phyloP scores from a whole-genome alignment of 805 yeast genomes.

The Starmerella khaoyaiensis region DNA sequence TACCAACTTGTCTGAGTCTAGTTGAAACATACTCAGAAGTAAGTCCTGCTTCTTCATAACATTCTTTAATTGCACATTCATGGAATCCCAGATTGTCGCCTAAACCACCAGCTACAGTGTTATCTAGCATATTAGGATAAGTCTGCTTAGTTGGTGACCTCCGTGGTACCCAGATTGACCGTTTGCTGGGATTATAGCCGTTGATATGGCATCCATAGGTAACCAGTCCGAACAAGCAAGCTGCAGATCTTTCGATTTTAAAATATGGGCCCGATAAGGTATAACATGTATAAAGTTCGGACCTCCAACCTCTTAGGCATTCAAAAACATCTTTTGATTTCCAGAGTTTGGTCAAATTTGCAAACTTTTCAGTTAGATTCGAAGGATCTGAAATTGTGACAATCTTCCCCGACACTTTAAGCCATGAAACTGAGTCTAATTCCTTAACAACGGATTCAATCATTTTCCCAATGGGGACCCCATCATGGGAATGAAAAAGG shows the following conservation, averaged over 20 bases:
- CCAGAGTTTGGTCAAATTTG: slow-evolving; percentile 21
- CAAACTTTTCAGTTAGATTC: slow-evolving; percentile 12
- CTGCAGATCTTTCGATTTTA: slow-evolving; percentile 64
- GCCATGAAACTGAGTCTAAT: slow-evolving; percentile 5
- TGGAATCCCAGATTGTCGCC: slow-evolving; percentile 63
- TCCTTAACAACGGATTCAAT: slow-evolving; percentile 11
- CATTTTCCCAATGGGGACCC: slow-evolving; percentile 23
- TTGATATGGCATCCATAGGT: slow-evolving; percentile 84
- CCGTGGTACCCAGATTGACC: slow-evolving; percentile 65
- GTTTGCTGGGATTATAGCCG: slow-evolving; percentile 39
- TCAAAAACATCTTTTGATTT: slow-evolving; percentile 18
- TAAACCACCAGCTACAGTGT: slow-evolving; percentile 90
- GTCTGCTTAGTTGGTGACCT: slow-evolving; percentile 70
- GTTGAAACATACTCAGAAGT: slow-evolving; percentile 36
- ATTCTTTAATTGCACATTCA: slow-evolving; percentile 76
- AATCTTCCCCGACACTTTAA: slow-evolving; percentile 1
- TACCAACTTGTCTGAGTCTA: slow-evolving; percentile 44
- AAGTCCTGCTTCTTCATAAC: slow-evolving; percentile 86
- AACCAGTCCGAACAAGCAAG: slow-evolving; percentile 70
- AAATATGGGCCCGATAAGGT: slow-evolving; percentile 50
- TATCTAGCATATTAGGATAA: slow-evolving; percentile 82
- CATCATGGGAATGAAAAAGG: slow-evolving; percentile 26
- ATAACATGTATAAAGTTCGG: slow-evolving; percentile 68
- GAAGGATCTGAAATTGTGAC: slow-evolving; percentile 7
- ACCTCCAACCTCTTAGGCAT: slow-evolving; percentile 50